A percentile compares a stretch with the other conserved stretches of the same genome.
These are phyloP conservation scores for Eragrostis curvula DNA, from an alignment of 176 grass and related monocot species.

Conservation along the genomic window DNA sequence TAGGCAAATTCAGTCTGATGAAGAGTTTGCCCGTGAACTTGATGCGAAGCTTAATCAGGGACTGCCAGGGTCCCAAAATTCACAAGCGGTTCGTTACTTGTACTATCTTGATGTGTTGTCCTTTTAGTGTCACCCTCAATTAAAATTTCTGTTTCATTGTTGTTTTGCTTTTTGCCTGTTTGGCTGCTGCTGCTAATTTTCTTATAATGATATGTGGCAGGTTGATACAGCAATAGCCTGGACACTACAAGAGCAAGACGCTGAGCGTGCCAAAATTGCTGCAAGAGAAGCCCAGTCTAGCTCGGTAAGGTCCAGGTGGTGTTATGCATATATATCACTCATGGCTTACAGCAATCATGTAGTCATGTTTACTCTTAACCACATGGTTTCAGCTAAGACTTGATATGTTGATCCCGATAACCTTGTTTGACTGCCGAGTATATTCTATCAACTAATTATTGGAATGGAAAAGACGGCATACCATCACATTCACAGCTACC, in stretches of 20 bases:
- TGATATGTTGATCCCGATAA: constrained; percentile 19
- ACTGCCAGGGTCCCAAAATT: constrained; percentile 36
- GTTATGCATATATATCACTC: background rate
- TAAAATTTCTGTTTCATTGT: background rate
- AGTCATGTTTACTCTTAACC: background rate
- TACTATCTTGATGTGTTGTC: constrained; percentile 34
- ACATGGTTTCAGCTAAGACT: constrained; percentile 24
- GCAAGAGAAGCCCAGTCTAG: constrained; percentile 51
- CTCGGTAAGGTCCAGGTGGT: constrained; percentile 42
- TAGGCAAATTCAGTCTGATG: constrained; percentile 77
- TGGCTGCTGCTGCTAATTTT: background rate
- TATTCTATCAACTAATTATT: background rate
- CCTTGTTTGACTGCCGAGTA: background rate
- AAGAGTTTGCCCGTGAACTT: constrained; percentile 65
- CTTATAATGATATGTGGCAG: constrained; percentile 52
- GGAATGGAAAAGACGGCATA: constrained; percentile 9
- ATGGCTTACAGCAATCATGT: background rate
- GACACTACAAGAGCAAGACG: constrained; percentile 66
- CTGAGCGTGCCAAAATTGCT: constrained; percentile 42
- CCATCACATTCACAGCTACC: constrained; percentile 9
- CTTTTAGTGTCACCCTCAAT: constrained; percentile 8
- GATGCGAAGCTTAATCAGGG: constrained; percentile 80
- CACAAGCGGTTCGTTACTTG: constrained; percentile 57
- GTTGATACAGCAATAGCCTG: constrained; percentile 66
- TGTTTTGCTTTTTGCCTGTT: background rate